Base-by-base conservation (phyloP, 148 eudicot genomes). In the Arbutus unedo region DNA sequence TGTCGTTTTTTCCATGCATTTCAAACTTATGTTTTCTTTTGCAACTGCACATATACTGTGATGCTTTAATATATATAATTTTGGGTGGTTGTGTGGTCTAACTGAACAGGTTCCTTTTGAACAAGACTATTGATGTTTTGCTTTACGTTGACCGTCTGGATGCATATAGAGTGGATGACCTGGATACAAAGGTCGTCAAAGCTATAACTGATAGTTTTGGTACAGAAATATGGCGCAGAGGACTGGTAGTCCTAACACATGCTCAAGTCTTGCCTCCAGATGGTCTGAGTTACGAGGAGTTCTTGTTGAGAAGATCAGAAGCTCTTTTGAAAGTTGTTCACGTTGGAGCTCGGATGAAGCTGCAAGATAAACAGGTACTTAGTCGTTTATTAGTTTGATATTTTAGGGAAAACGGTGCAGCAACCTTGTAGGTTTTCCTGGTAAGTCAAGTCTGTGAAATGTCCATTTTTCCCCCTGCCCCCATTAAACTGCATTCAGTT, bases 241-340 rank as follows among this genome's bases (percentile, higher is more conserved):
- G 97, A 83, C 68, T 91, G 77, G 86, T 96, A 70, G 96, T 96
- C 84, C 91, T 96, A 25, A 94, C 97, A 73, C 99, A 96, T 92
- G 99, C 98, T 82, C 99, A 94, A 79, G 89, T 94, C 79, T 93
- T 97, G 16, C 98, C 99, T 51, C 98, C 97, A 0, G 99, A 94
- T 90, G 96, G 89, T 60, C 91, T 96, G 91, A 90, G 90, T 64
- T 94, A 94, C 81, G 98, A 92, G 66, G 99, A 94, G 8, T 96
- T 94, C 82, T 81, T 93, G 43, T 53, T 87, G 50, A 92, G 84
- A 87, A 90, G 99, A 90, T 93, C 99, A 6, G 93, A 94, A 78
- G 91, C 98, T 83, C 83, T 96, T 79, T 76, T 93, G 66, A 92
- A 93, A 88, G 89, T 93, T 85, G 93, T 96, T 60, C 90, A 87